Evolutionary conservation across 163 green algal species (phyloP).

Genomic region (Scenedesmus sp.): DNA sequence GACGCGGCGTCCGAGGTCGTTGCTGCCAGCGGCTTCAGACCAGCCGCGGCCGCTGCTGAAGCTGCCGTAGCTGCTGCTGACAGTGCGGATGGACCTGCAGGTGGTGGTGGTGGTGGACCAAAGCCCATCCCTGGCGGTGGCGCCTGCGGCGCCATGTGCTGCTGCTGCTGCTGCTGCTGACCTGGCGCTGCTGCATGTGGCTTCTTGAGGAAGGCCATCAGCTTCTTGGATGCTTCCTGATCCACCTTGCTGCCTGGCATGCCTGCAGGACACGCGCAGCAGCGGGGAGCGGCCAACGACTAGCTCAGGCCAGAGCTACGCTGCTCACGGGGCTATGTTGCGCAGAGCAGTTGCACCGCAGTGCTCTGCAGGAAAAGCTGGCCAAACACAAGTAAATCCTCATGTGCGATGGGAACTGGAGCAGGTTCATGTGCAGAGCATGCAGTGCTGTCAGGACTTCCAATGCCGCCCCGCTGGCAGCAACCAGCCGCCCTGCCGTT

Average conservation of each 20-base stretch:
- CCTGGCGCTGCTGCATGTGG: conserved; percentile 1
- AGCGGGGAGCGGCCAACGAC: not conserved
- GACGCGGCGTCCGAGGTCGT: not conserved
- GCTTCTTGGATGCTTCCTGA: conserved; percentile 44
- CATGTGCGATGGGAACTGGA: too few relatives aligned
- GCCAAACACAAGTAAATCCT: too few relatives aligned
- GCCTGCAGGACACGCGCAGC: conserved; percentile 9
- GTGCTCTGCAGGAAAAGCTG: too few relatives aligned
- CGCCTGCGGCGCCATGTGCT: not conserved
- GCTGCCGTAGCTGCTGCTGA: not conserved
- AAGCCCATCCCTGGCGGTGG: conserved; percentile 36
- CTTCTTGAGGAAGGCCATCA: conserved; percentile 57
- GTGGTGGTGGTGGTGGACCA: not conserved
- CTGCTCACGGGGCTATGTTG: not conserved
- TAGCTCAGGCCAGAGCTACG: not conserved
- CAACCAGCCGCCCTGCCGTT: not conserved
- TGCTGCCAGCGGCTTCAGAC: not conserved
- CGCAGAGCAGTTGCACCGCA: not conserved
- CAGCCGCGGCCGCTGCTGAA: conserved; percentile 14
- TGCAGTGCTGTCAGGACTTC: not conserved
- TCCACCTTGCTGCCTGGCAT: not conserved
- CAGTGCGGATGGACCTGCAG: not conserved
- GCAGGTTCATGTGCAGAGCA: too few relatives aligned
- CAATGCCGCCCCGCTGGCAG: not conserved
- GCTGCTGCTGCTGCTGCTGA: conserved; percentile 30